Percentiles rank a stretch among this genome's conserved stretches.
These are phyloP conservation scores for Prunus mongolica DNA, from an alignment of 306 rosid species.

Conservation along the genomic window DNA sequence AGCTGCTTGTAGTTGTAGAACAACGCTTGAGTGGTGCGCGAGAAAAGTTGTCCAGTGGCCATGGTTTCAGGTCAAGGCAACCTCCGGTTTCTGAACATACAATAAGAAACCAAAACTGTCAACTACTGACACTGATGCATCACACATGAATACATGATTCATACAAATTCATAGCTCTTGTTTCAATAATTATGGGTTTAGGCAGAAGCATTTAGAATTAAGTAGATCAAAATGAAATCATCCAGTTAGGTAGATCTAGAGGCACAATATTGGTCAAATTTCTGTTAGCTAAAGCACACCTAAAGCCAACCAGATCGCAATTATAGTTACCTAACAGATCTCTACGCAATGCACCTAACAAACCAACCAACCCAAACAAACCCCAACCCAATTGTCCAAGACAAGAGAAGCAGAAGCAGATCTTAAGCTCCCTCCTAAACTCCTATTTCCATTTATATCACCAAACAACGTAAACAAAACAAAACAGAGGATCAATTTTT, in stretches of 20 bases:
- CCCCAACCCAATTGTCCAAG: slow-evolving; percentile 6
- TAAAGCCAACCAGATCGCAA: neutral
- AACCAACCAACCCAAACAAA: neutral
- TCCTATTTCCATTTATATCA: neutral
- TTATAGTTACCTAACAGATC: slow-evolving; percentile 11
- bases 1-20: slow-evolving; percentile 99
- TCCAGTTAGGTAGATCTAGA: slow-evolving; percentile 11
- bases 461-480: neutral
- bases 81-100: slow-evolving; percentile 33
- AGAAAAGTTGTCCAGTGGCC: slow-evolving; percentile 96
- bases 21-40: slow-evolving; percentile 85
- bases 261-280: neutral
- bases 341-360: slow-evolving; percentile 4
- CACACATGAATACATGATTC: neutral
- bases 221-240: neutral
- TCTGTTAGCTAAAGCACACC: neutral
- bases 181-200: neutral
- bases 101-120: neutral
- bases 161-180: neutral
- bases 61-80: slow-evolving; percentile 40
- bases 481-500: slow-evolving; percentile 8
- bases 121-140: neutral
- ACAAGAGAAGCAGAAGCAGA: slow-evolving; percentile 5
- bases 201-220: neutral
- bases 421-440: neutral